Evolutionary conservation across 139 green algal genomes (phyloP).

Genomic region (Ettlia oleoabundans): DNA sequence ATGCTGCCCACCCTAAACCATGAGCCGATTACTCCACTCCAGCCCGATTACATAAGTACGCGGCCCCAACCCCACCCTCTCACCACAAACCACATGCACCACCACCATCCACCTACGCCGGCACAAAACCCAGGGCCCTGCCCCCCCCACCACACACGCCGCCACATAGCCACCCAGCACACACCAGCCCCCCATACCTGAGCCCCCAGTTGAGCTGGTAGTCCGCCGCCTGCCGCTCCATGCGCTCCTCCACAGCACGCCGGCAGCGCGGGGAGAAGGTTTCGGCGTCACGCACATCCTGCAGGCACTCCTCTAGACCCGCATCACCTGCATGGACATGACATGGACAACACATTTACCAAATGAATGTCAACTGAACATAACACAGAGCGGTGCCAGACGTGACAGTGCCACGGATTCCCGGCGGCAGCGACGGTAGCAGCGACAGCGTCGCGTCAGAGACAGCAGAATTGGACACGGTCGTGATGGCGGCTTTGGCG

Average conservation of each 20-base stretch:
- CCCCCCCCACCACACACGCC: not conserved
- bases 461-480: too few relatives aligned
- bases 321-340: not conserved
- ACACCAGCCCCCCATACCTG: not conserved
- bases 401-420: too few relatives aligned
- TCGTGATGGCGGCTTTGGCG: too few relatives aligned
- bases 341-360: not conserved
- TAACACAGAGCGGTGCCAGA: too few relatives aligned
- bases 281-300: slow-evolving; percentile 67
- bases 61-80: too few relatives aligned
- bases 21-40: too few relatives aligned
- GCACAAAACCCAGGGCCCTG: not conserved
- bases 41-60: too few relatives aligned
- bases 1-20: too few relatives aligned
- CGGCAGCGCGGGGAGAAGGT: slow-evolving; percentile 70
- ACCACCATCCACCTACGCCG: not conserved
- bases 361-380: too few relatives aligned
- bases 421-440: too few relatives aligned
- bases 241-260: slow-evolving; percentile 72
- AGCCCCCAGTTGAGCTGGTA: slow-evolving; percentile 77
- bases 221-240: slow-evolving; percentile 69
- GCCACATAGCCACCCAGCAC: not conserved
- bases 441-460: not conserved
- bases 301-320: slow-evolving; percentile 78
- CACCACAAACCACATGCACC: too few relatives aligned